Base-by-base conservation (phyloP, 1,139 yeast genomes). In the Diutina mesorugosa region DNA sequence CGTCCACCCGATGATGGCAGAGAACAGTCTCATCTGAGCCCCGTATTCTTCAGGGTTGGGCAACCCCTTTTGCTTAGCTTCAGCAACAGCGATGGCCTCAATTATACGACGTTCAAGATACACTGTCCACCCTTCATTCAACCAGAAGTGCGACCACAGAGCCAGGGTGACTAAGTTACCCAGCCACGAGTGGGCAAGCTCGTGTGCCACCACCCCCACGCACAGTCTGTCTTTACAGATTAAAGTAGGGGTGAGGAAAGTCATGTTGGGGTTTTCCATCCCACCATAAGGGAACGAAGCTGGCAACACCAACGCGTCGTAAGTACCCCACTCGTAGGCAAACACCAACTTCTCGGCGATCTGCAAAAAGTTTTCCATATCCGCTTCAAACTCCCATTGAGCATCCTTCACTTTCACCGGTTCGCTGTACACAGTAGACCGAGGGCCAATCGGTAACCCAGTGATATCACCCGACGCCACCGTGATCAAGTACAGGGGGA, bases 111-210 rank as follows among this genome's bases (percentile, higher is more conserved):
- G 61, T 62, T 72, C 76, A 51, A 72, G 61, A 59, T 72, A 72
- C 10, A 72, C 76, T 3, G 73, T 69, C 75, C 75, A 72, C 3
- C 76, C 76, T 62, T 72, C 76, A 59, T 72, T 72, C 35, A 72
- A 62, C 75, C 75, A 72, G 58, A 72, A 72, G 61, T 72, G 74
- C 48, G 69, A 72, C 76, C 76, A 72, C 2, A 72, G 68, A 51
- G 68, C 63, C 58, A 70, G 71, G 3, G 76, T 72, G 10, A 72
- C 76, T 58, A 72, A 66, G 57, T 72, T 72, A 7, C 76, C 76
- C 12, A 69, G 65, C 75, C 75, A 72, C 16, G 73, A 70, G 58
- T 72, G 76, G 2, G 76, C 74, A 60, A 72, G 66, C 59, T 72
- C 76, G 59, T 72, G 76, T 0, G 76, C 76, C 63, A 72, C 65